Conservation (phyloP, 2,329 filamentous ascomycete genomes). For the Pyrenochaeta sp. region DNA sequence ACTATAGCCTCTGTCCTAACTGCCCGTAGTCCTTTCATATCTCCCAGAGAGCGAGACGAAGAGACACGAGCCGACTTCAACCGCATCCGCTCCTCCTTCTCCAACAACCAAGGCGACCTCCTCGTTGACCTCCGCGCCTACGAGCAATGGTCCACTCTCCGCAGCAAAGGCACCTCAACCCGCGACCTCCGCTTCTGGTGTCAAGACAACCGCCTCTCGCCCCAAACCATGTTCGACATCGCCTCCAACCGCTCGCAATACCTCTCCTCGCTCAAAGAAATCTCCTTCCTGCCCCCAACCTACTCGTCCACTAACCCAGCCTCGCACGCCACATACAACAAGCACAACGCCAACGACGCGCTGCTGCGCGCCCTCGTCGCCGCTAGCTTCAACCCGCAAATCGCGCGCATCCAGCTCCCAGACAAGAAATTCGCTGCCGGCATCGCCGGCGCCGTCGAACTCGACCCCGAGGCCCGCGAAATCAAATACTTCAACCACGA, state of each 20-base stretch:
- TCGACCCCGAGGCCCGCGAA: conserved; percentile 88
- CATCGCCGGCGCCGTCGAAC: conserved; percentile 85
- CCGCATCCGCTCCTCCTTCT: conserved; percentile 76
- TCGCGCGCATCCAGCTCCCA: conserved; percentile 90
- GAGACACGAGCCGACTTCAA: conserved; percentile 84
- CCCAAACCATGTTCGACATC: conserved; percentile 86
- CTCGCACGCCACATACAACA: conserved; percentile 52
- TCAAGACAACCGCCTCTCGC: conserved; percentile 82
- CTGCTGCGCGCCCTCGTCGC: conserved; percentile 59
- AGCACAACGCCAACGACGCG: conserved; percentile 56
- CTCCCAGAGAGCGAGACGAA: conserved; percentile 81
- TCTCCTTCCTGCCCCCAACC: conserved; percentile 71
- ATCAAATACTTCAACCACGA: conserved; percentile 83
- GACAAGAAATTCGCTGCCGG: conserved; percentile 94
- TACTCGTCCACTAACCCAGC: conserved; percentile 41
- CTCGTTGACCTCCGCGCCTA: conserved; percentile 87
- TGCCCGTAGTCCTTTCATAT: conserved; percentile 83
- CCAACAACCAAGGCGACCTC: conserved; percentile 81
- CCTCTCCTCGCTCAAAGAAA: conserved; percentile 82
- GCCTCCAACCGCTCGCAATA: conserved; percentile 86
- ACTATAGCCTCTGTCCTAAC: conserved; percentile 94
- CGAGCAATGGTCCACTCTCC: conserved; percentile 78
- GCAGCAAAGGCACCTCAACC: conserved; percentile 62
- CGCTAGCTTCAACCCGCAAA: conserved; percentile 72
- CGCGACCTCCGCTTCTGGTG: conserved; percentile 78